A percentile compares a stretch with the other conserved stretches of the same genome.
These are phyloP conservation scores for Candida xyloterini DNA, from an alignment of 805 yeast genomes.

Conservation along the genomic window DNA sequence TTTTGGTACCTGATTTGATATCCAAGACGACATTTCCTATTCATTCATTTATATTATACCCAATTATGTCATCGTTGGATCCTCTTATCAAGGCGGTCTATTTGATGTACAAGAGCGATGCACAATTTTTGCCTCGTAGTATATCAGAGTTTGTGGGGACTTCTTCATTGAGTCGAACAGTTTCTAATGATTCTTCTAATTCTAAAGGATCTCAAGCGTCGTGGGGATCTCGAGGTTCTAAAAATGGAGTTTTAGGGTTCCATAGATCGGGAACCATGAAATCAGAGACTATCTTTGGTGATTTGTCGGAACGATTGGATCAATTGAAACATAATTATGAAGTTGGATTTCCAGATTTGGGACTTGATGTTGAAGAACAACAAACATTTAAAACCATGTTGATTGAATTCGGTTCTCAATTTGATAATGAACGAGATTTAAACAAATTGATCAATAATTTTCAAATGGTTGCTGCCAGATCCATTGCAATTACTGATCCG, in stretches of 20 bases:
- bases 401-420: slow-evolving; percentile 7
- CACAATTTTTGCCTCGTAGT: slow-evolving; percentile 11
- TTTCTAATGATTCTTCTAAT: slow-evolving; percentile 11
- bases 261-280: slow-evolving; percentile 2
- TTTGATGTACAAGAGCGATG: slow-evolving; percentile 17
- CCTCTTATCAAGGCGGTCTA: slow-evolving; percentile 22
- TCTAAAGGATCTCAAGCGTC: slow-evolving; percentile 5
- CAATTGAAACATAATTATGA: slow-evolving; percentile 12
- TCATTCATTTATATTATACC: slow-evolving; percentile 1
- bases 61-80: slow-evolving; percentile 12
- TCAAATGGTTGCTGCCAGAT: slow-evolving; percentile 14
- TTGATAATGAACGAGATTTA: slow-evolving; percentile 11
- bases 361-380: slow-evolving; percentile 6
- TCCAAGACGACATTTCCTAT: neutral
- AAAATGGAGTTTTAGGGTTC: slow-evolving; percentile 1
- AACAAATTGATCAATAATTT: slow-evolving; percentile 9
- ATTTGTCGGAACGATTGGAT: slow-evolving; percentile 10
- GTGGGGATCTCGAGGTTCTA: neutral
- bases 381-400: slow-evolving; percentile 17
- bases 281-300: slow-evolving; percentile 12
- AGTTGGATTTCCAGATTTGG: slow-evolving; percentile 7
- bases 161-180: slow-evolving; percentile 9
- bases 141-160: slow-evolving; percentile 16
- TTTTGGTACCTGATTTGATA: slow-evolving; percentile 3
- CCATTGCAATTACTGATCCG: slow-evolving; percentile 11